phyloP scores from a whole-genome alignment of 2,329 filamentous ascomycete genomes.

The Nemania diffusa region DNA sequence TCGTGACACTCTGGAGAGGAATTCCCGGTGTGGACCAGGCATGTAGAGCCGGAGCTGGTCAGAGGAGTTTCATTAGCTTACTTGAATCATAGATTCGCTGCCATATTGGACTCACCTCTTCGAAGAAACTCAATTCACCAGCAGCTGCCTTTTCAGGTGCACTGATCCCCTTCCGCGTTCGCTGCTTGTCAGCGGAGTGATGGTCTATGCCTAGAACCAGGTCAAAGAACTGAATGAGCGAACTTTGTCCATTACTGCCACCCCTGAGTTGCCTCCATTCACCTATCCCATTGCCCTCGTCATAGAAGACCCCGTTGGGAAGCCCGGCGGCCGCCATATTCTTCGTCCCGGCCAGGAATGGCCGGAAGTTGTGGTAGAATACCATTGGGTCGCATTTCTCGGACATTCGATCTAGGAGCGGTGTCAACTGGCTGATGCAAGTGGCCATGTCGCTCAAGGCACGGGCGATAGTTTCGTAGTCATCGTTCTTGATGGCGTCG shows the following conservation, averaged over 20 bases:
- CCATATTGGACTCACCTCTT: conserved; percentile 59
- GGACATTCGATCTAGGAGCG: conserved; percentile 82
- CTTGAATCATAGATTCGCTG: background rate
- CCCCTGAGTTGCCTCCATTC: conserved; percentile 83
- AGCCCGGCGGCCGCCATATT: conserved; percentile 90
- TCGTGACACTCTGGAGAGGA: conserved; percentile 75
- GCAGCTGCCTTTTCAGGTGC: conserved; percentile 22
- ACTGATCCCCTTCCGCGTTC: conserved; percentile 22
- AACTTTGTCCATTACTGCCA: conserved; percentile 93
- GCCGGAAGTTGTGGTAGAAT: conserved; percentile 90
- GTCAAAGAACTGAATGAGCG: conserved; percentile 93
- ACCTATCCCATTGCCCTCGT: conserved; percentile 73
- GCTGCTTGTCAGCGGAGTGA: conserved; percentile 53
- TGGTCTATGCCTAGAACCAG: conserved; percentile 87
- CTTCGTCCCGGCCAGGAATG: conserved; percentile 89
- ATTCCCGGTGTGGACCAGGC: conserved; percentile 83
- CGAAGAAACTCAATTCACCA: conserved; percentile 56
- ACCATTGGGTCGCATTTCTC: conserved; percentile 86
- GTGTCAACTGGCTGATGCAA: conserved; percentile 74
- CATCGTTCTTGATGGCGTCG: conserved; percentile 69
- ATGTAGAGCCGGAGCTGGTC: conserved; percentile 80
- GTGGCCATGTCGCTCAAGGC: conserved; percentile 73
- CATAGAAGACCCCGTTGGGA: conserved; percentile 85
- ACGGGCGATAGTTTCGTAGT: conserved; percentile 68
- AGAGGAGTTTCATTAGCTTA: background rate